Base-by-base conservation (phyloP, 768 basidiomycete genomes). In the Serendipita sp. region DNA sequence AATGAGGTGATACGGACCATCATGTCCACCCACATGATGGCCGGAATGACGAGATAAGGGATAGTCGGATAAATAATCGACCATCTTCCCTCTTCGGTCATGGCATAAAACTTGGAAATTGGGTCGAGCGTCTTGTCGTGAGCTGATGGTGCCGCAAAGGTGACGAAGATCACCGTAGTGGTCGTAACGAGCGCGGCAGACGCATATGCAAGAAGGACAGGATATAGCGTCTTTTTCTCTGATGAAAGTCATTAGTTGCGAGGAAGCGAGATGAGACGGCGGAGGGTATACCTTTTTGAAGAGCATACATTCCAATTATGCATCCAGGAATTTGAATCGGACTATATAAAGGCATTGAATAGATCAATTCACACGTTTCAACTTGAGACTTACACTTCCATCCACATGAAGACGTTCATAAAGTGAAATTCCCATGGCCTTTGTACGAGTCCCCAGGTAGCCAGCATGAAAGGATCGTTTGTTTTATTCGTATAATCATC, bases 1-100 rank as follows among this genome's bases (percentile, higher is more conserved):
- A 60, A n/a, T 28, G 10, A 4, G 4, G 16, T 60, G 3, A 60
- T 10, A 8, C 56, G 23, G 4, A 60, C 35, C 23, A 60, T 3
- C 56, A 60, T 60, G n/a, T 60, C 56, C 1, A 60, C 56, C 56
- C 56, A 60, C 56, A 60, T 60, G 34, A 60, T 36, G 8, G 56
- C 56, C 4, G 56, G 56, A n/a, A 60, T n/a, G 34, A 60, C 35
- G 1, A 60, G 34, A 28, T 23, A 60, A 8, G 28, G 11, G 56
- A 60, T 60, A 2, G 32, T 23, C 32, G 56, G 56, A 28, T 35
- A 23, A 1, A 60, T 11, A n/a, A 32, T 60, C 10, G 16, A 28
- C 56, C 56, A 60, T 23, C 56, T 23, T 60, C 18, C 56, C 34
- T 32, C 23, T 8, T 60, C 34, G 3, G 56, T 32, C 23, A 60